Evolutionary conservation across 192 early-diverging fungal species (phyloP), one percentile per base, ranked within the genome.

Genomic region (Backusella australiensis): DNA sequence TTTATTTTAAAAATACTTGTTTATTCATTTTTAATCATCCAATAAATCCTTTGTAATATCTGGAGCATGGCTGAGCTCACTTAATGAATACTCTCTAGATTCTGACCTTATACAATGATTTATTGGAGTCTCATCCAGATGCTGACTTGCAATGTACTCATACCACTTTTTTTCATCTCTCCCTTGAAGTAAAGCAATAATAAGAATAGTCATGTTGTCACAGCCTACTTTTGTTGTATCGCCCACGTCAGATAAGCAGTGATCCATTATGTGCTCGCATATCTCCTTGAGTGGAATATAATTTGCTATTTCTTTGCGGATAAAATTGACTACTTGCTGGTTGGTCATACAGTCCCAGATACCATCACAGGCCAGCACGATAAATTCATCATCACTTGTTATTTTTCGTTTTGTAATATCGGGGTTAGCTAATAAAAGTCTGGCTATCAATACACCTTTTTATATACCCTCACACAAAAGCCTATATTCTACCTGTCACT

Each of bases 181-280:
- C 44, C 93, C 94, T 59, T 93, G 87, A 73, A 98, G 86, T 42
- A 97, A 84, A 3, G 87, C 98, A 14, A 96, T 90, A 68, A 99
- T 94, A 34, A 97, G 84, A 17, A 98, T 93, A 0, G 98, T 98
- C 98, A 99, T 99, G 86, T 99, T 99, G 84, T 99, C 98, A 83
- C 97, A 99, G 26, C 98, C 98, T 67, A 99, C 90, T 26, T 95
- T 94, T 52, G 91, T 93, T 70, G 94, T 82, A 44, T 95, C 96
- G 75, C 86, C 89, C 74, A 96, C 94, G n/a, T 87, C 79, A 26
- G 97, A 96, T 71, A 99, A 86, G 76, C 98, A 98, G 71, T 86
- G 81, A 71, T 96, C 93, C 93, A 97, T 96, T 69, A 98, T 86
- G 34, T 89, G 86, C 85, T 99, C 97, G 82, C 92, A 94, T 74